Conservation (phyloP, 805 yeast genomes). For the Lipomyces yamanashiensis region DNA sequence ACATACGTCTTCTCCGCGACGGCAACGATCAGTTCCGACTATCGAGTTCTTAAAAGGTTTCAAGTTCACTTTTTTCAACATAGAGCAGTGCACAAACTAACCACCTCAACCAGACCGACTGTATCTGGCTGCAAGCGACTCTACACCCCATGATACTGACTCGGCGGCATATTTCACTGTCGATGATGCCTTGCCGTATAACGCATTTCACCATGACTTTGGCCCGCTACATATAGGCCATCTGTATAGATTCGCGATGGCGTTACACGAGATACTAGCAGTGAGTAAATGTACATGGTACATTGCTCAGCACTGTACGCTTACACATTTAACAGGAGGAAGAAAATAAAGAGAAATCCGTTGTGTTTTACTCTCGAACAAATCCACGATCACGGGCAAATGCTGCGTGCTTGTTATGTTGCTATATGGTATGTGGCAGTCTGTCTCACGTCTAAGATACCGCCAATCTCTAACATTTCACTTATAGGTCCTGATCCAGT, state of each 20-base stretch:
- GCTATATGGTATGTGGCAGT: conserved; percentile 67
- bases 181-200: conserved; percentile 89
- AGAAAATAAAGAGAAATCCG: conserved; percentile 81
- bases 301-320: neutral
- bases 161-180: conserved; percentile 85
- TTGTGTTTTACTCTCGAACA: conserved; percentile 85
- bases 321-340: conserved; percentile 52
- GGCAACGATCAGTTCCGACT: conserved; percentile 40
- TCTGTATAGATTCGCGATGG: conserved; percentile 91
- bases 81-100: neutral
- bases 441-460: neutral
- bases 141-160: conserved; percentile 73
- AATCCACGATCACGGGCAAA: conserved; percentile 83
- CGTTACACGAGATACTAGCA: conserved; percentile 86
- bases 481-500: conserved; percentile 72
- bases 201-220: conserved; percentile 93
- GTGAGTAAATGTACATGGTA: conserved; percentile 13
- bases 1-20: conserved; percentile 21
- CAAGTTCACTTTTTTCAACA: neutral
- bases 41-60: conserved; percentile 48
- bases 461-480: neutral
- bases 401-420: conserved; percentile 91
- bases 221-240: conserved; percentile 96
- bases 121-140: conserved; percentile 87
- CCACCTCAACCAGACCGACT: conserved; percentile 54